Conservation (phyloP, 1,284 basidiomycete genomes). For the Exobasidium cylindrosporum region DNA sequence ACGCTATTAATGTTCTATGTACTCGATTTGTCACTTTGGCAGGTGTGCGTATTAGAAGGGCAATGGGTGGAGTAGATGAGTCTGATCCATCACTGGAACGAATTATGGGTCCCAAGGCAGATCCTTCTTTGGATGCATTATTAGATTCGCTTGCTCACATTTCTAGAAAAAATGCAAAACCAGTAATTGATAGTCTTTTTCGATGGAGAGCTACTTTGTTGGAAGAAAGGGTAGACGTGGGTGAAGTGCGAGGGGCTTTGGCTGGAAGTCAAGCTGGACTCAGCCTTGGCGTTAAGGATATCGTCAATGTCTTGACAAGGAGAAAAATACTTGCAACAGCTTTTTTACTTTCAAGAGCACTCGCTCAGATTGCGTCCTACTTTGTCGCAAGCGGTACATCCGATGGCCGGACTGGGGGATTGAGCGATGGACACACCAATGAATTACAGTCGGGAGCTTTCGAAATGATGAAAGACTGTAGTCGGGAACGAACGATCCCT, state of each 20-base stretch:
- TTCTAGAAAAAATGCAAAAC: slow-evolving; percentile 76
- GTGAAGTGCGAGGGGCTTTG: slow-evolving; percentile 14
- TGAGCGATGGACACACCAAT: slow-evolving; percentile 29
- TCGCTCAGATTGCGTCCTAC: slow-evolving; percentile 28
- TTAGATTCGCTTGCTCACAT: slow-evolving; percentile 80
- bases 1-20: slow-evolving; percentile 49
- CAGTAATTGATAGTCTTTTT: slow-evolving; percentile 80
- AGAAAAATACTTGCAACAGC: slow-evolving; percentile 35
- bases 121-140: slow-evolving; percentile 74
- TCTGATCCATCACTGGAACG: slow-evolving; percentile 25
- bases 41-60: slow-evolving; percentile 28
- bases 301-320: slow-evolving; percentile 31
- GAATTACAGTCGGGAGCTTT: slow-evolving; percentile 38
- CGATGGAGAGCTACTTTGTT: slow-evolving; percentile 67
- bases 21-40: slow-evolving; percentile 41
- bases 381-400: slow-evolving; percentile 15
- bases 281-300: slow-evolving; percentile 20
- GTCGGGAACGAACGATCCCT: slow-evolving; percentile 29
- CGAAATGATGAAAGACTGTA: slow-evolving; percentile 43
- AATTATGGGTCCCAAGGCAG: slow-evolving; percentile 68
- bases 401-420: not conserved
- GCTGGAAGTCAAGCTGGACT: slow-evolving; percentile 15
- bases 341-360: slow-evolving; percentile 29
- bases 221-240: slow-evolving; percentile 17
- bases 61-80: slow-evolving; percentile 31